These are phyloP conservation scores for Epithemia pelagica DNA, from an alignment of 108 stramenopile species.

Conservation along the genomic window DNA sequence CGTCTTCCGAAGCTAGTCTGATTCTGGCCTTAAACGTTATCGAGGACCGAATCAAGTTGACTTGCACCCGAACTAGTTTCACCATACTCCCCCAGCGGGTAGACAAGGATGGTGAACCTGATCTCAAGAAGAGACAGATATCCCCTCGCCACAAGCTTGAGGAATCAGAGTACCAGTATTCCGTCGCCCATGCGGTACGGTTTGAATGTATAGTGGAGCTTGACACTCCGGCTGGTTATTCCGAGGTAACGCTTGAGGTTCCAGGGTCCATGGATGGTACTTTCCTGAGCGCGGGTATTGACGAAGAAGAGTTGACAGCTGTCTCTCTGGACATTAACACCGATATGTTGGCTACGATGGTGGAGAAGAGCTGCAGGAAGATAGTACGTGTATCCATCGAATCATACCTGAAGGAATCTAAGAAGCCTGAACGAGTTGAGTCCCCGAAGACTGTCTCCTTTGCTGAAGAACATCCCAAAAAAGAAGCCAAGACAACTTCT, in stretches of 20 bases:
- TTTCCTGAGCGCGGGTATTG: constrained; percentile 39
- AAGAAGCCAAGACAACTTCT: neutral
- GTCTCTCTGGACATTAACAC: constrained; percentile 67
- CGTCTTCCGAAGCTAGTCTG: constrained; percentile 36
- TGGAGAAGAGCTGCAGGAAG: constrained; percentile 67
- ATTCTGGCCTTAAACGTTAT: constrained; percentile 23
- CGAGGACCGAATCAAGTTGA: constrained; percentile 35
- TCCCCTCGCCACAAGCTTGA: constrained; percentile 9
- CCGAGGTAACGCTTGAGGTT: constrained; percentile 57
- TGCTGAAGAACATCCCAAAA: constrained; percentile 2
- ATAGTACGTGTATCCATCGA: constrained; percentile 63
- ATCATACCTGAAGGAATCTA: neutral
- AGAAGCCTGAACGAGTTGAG: neutral
- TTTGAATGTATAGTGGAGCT: constrained; percentile 35
- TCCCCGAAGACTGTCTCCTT: constrained; percentile 13
- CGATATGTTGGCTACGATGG: constrained; percentile 62
- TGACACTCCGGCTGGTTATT: constrained; percentile 54
- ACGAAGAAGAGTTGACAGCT: constrained; percentile 38
- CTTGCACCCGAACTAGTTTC: constrained; percentile 58
- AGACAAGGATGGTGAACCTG: constrained; percentile 15
- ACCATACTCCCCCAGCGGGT: constrained; percentile 40
- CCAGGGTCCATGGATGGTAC: constrained; percentile 71
- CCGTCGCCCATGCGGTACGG: constrained; percentile 38
- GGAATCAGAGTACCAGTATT: constrained; percentile 42
- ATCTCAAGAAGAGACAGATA: constrained; percentile 22